Percentiles rank a stretch among this genome's conserved stretches.
phyloP scores from a whole-genome alignment of 768 basidiomycete species.

The Lepiota venenata region DNA sequence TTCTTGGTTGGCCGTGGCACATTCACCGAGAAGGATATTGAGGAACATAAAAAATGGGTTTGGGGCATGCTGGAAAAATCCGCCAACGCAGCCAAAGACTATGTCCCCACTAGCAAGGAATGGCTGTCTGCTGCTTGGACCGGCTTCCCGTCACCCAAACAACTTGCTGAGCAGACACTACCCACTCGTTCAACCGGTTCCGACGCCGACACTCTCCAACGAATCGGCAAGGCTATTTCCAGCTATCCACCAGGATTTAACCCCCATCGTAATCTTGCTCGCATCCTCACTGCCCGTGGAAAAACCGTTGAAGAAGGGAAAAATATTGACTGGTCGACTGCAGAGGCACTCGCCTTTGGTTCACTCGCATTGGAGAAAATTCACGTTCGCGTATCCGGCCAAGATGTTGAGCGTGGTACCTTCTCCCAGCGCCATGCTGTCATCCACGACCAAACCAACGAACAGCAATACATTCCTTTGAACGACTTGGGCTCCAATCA shows the following conservation, averaged over 20 bases:
- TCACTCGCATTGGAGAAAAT: slow-evolving; percentile 89
- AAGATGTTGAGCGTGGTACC: slow-evolving; percentile 98
- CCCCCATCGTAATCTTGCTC: slow-evolving; percentile 89
- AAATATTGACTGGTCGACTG: slow-evolving; percentile 98
- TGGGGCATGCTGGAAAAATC: slow-evolving; percentile 99
- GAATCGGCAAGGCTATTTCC: slow-evolving; percentile 85
- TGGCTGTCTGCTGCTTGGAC: slow-evolving; percentile 99
- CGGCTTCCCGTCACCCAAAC: slow-evolving; percentile 96
- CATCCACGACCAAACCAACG: slow-evolving; percentile 92
- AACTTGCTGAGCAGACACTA: slow-evolving; percentile 88
- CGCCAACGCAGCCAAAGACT: slow-evolving; percentile 90
- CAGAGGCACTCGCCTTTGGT: slow-evolving; percentile 96
- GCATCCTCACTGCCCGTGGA: slow-evolving; percentile 85
- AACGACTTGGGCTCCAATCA: slow-evolving; percentile 87
- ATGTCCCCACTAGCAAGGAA: slow-evolving; percentile 91
- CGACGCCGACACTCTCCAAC: slow-evolving; percentile 70
- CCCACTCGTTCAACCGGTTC: slow-evolving; percentile 89
- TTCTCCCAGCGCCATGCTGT: slow-evolving; percentile 99
- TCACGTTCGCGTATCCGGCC: slow-evolving; percentile 93
- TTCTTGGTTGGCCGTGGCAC: slow-evolving; percentile 87
- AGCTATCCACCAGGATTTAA: slow-evolving; percentile 82
- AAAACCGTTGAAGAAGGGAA: slow-evolving; percentile 88
- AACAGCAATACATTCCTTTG: slow-evolving; percentile 85
- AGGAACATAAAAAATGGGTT: slow-evolving; percentile 99
- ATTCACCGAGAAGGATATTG: slow-evolving; percentile 94